A percentile compares a stretch with the other conserved stretches of the same genome.
phyloP scores from a whole-genome alignment of 1,139 yeast genomes.

The Taphrina confusa region DNA sequence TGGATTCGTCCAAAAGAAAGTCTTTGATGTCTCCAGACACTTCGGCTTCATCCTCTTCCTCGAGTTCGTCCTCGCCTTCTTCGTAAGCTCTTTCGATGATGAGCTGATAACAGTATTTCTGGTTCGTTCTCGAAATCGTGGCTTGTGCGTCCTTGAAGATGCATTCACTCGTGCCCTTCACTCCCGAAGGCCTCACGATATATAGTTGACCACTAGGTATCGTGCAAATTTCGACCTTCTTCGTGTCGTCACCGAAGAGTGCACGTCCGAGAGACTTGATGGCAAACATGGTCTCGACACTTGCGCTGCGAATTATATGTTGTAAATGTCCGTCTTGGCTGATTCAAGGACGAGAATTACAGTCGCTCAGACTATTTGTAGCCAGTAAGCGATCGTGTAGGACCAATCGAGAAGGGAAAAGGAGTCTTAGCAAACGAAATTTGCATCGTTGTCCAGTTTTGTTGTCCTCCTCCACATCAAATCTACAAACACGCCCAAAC shows the following conservation, averaged over 20 bases:
- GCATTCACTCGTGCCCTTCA: conserved; percentile 85
- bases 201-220: conserved; percentile 80
- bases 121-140: conserved; percentile 57
- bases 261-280: conserved; percentile 35
- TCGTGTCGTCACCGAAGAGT: conserved; percentile 48
- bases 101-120: conserved; percentile 68
- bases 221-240: conserved; percentile 63
- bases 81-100: conserved; percentile 68
- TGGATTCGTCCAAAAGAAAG: conserved; percentile 65
- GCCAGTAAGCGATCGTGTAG: no score
- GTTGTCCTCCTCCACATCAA: not conserved
- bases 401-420: not conserved
- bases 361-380: no score
- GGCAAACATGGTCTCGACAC: conserved; percentile 36
- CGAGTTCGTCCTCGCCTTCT: conserved; percentile 61
- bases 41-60: conserved; percentile 59
- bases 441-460: conserved; percentile 7
- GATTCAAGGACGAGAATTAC: no score
- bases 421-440: not conserved
- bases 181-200: conserved; percentile 73
- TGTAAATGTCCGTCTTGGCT: no score
- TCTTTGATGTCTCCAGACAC: conserved; percentile 62
- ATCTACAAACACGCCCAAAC: no score
- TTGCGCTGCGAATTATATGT: no score
- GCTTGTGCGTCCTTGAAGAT: conserved; percentile 50